phyloP scores from a whole-genome alignment of 2,329 filamentous ascomycete genomes.

The Penicillium sp. region DNA sequence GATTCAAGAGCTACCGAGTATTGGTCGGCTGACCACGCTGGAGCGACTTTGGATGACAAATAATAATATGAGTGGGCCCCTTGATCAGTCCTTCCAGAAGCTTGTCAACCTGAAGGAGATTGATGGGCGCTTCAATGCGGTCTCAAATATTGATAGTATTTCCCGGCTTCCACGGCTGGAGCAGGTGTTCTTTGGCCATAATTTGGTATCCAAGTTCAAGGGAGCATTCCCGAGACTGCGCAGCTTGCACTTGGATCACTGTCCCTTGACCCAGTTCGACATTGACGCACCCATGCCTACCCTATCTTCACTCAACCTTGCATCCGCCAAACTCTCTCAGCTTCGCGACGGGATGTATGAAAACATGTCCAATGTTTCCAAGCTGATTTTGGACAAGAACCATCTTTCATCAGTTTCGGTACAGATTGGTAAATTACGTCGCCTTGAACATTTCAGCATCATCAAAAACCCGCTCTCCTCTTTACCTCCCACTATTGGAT shows the following conservation, averaged over 20 bases:
- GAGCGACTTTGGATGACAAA: conserved; percentile 95
- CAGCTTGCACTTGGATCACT: conserved; percentile 86
- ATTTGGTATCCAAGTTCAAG: conserved; percentile 84
- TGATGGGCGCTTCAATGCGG: conserved; percentile 89
- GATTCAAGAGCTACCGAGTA: conserved; percentile 75
- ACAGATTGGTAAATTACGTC: conserved; percentile 79
- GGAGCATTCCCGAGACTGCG: conserved; percentile 85
- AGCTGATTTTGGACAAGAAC: conserved; percentile 88
- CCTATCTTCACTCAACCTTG: conserved; percentile 82
- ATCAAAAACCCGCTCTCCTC: conserved; percentile 86
- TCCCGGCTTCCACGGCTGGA: conserved; percentile 83
- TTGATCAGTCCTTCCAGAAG: conserved; percentile 72
- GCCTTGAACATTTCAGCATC: conserved; percentile 88
- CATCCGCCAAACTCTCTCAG: conserved; percentile 85
- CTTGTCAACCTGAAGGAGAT: conserved; percentile 80
- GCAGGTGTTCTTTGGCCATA: conserved; percentile 87
- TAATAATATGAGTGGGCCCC: conserved; percentile 76
- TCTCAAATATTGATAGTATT: conserved; percentile 85
- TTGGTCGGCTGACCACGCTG: conserved; percentile 75
- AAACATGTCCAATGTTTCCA: conserved; percentile 82
- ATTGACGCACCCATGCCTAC: conserved; percentile 75
- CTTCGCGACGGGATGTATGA: conserved; percentile 84
- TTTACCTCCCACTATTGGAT: conserved; percentile 84
- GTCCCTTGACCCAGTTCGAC: conserved; percentile 92
- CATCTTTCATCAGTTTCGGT: conserved; percentile 88